Conservation (phyloP, 1,284 basidiomycete genomes). For the Puccinia polysora region DNA sequence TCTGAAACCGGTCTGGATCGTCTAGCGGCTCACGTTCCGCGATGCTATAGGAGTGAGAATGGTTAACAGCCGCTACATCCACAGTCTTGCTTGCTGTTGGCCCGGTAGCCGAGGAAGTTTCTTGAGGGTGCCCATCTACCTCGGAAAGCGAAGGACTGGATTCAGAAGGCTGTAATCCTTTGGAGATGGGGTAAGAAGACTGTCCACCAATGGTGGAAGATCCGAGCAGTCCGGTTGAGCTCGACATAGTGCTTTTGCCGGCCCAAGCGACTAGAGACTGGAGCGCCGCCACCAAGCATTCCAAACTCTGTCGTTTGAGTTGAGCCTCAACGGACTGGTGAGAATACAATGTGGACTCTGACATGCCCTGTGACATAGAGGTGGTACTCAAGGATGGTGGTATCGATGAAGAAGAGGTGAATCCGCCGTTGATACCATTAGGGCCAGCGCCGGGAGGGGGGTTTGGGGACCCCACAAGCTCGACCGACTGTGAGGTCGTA, state of each 20-base stretch:
- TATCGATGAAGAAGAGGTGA: constrained; percentile 53
- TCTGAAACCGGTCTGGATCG: constrained; percentile 90
- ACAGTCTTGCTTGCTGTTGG: constrained; percentile 36
- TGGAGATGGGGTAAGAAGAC: constrained; percentile 17
- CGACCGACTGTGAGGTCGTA: constrained; percentile 50
- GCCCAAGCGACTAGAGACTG: constrained; percentile 84
- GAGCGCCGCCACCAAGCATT: constrained; percentile 79
- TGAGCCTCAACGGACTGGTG: constrained; percentile 72
- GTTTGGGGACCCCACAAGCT: constrained; percentile 42
- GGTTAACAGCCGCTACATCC: not conserved
- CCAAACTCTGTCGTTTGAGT: constrained; percentile 77
- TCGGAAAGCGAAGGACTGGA: constrained; percentile 29
- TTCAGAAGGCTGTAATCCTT: constrained; percentile 19
- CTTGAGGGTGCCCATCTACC: constrained; percentile 47
- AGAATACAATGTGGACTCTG: constrained; percentile 49
- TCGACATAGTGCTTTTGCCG: constrained; percentile 50
- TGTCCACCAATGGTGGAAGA: constrained; percentile 54
- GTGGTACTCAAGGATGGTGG: constrained; percentile 65
- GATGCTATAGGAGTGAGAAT: constrained; percentile 44
- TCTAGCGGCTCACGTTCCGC: constrained; percentile 71
- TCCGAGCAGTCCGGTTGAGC: constrained; percentile 44
- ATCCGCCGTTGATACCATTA: not conserved
- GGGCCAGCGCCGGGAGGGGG: not conserved
- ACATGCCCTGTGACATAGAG: constrained; percentile 57
- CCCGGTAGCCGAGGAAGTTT: constrained; percentile 45